Base-by-base conservation (phyloP, 805 yeast genomes). In the Candida wancherniae region DNA sequence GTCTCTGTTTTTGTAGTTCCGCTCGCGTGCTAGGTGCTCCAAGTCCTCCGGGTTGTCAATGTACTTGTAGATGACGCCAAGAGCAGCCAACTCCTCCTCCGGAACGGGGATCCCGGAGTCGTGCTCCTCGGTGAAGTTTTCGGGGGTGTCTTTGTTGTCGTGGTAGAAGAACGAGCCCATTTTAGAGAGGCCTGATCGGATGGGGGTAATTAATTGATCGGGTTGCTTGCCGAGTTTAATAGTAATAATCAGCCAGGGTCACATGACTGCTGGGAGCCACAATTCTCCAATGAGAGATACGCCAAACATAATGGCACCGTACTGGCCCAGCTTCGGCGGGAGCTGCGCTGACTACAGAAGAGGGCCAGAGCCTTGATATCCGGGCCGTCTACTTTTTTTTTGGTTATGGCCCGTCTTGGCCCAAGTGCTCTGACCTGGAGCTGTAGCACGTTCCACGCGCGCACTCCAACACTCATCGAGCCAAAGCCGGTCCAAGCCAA, bases 1-100 rank as follows among this genome's bases (percentile, higher is more conserved):
- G 55, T 90, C 98, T 39, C 94, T 64, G 60, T 87, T 87, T 55
- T 75, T 80, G 64, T 92, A 90, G 17, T 69, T 53, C 37, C 97
- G 72, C 43, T 82, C 71, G 7, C 42, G 35, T 8, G 97, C 95
- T 15, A 92, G 48, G 9, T 47, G 53, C 47, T 87, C 71, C 24
- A 90, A 86, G 22, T 69, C 70, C 2, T 71, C 73, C 2, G 60
- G 64, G 19, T 63, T 56, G 13, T 66, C 65, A 20, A 77, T 61
- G 28, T 73, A 59, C 44, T 59, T 67, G 56, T 84, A 82, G 15
- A 78, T 53, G 4, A 86, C 94, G 0, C 95, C 96, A 11, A 86
- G 46, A 23, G 67, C 48, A 2, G 57, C 58, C 25, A 88, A 63
- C 24, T 71, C 61, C 9, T 67, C 74, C 5, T 56, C 51, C 0